Evolutionary conservation across 345 rosid species (phyloP), one percentile per base, ranked within the genome.

Genomic region (Eucalyptus marginata): DNA sequence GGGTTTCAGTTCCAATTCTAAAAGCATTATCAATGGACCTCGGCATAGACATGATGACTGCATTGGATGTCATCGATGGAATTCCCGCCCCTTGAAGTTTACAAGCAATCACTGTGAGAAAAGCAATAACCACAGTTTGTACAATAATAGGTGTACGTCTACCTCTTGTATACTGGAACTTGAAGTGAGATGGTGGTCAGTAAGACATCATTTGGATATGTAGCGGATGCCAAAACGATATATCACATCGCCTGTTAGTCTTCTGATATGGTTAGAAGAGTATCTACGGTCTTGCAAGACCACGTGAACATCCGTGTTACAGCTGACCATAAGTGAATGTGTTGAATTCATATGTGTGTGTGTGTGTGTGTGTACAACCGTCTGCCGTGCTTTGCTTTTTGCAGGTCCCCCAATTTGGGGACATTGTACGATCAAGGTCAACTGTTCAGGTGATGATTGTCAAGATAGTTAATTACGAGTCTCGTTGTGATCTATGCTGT

Each of bases 41-140:
- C 47, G 96, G 95, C 54, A 93, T 96, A 20, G 98, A 96, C 90
- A 96, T 96, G 50, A 91, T 93, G 90, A 95, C 95, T 89, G 95
- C 98, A 17, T 92, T 97, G 88, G 99, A 97, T 87, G 96, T 95
- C 87, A 97, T 97, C 7, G 99, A 97, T 91, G 81, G 46, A 12
- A 36, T 71, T 71, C 2, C 8, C 5, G 7, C 14, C 44, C 46
- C 81, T 71, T 36, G 27, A 71, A 2, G 81, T 71, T 36, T 2
- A 4, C 46, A 7, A 18, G 81, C 81, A 71, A 71, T 71, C 46
- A 71, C 46, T 1, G 40, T 5, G 81, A 71, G 24, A 33, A 33
- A 33, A 71, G 81, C 44, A 3, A 71, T 71, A 71, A 36, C 7
- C 36, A 4, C 81, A 10, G 46, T 36, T 18, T 18, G 46, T 33